phyloP scores from a whole-genome alignment of 176 grass and related monocot genomes.

The Tillandsia fasciculata region DNA sequence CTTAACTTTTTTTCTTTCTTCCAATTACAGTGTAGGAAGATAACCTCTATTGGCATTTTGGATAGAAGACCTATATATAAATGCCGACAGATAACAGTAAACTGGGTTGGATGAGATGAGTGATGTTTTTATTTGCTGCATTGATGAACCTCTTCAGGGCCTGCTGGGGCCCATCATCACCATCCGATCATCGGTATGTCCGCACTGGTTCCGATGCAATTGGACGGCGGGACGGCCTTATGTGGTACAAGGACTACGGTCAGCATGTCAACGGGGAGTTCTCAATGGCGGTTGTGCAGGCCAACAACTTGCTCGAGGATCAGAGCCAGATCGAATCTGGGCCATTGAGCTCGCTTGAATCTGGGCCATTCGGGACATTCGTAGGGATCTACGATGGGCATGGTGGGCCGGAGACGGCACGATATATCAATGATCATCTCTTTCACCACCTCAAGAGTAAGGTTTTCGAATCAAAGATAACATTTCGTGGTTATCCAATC shows the following conservation, averaged over 20 bases:
- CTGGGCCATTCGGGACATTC: conserved; percentile 76
- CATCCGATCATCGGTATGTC: conserved; percentile 21
- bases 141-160: conserved; percentile 84
- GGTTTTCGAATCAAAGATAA: conserved; percentile 7
- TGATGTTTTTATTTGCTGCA: conserved; percentile 42
- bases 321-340: conserved; percentile 82
- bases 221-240: conserved; percentile 63
- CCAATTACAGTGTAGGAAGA: conserved; percentile 1
- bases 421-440: conserved; percentile 76
- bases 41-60: neutral
- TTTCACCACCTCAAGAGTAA: conserved; percentile 88
- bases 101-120: conserved; percentile 28
- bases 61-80: neutral
- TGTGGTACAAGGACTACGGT: conserved; percentile 90
- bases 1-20: neutral
- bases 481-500: neutral
- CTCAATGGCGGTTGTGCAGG: conserved; percentile 95
- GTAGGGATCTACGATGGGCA: conserved; percentile 88
- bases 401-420: conserved; percentile 84
- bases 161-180: conserved; percentile 67
- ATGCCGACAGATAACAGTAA: neutral
- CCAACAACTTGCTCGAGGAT: conserved; percentile 86
- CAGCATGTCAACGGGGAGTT: conserved; percentile 82
- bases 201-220: conserved; percentile 42
- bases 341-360: conserved; percentile 54